phyloP scores from a whole-genome alignment of 2,329 filamentous ascomycete genomes.

The Endocalyx cinctus region DNA sequence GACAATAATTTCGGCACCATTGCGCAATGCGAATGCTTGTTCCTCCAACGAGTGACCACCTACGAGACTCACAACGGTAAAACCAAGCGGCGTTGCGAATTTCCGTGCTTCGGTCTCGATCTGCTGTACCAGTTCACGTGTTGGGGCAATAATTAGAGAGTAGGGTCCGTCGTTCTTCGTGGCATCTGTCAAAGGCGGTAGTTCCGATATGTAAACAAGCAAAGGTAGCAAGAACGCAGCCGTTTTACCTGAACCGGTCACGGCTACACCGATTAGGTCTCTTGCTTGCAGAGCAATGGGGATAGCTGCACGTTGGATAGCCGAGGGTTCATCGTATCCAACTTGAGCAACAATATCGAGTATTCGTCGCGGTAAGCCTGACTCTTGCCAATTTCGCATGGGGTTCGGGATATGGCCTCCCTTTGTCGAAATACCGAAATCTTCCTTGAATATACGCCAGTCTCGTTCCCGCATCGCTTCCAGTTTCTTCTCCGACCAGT shows the following conservation, averaged over 20 bases:
- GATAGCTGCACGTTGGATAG: slow-evolving; percentile 91
- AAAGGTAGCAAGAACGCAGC: slow-evolving; percentile 90
- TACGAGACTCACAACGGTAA: slow-evolving; percentile 95
- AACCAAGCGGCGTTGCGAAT: slow-evolving; percentile 85
- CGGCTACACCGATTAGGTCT: slow-evolving; percentile 96
- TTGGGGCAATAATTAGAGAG: slow-evolving; percentile 93
- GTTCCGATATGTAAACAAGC: slow-evolving; percentile 87
- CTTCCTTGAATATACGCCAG: slow-evolving; percentile 99
- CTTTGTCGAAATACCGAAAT: slow-evolving; percentile 95
- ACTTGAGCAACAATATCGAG: slow-evolving; percentile 78
- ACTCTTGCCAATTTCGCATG: slow-evolving; percentile 92
- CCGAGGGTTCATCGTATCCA: slow-evolving; percentile 86
- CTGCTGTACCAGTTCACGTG: slow-evolving; percentile 94
- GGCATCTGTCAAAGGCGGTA: slow-evolving; percentile 77
- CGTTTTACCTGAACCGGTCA: slow-evolving; percentile 97
- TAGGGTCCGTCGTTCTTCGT: slow-evolving; percentile 96
- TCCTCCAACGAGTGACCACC: slow-evolving; percentile 94
- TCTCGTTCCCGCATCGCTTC: slow-evolving; percentile 95
- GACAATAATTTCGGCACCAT: slow-evolving; percentile 95
- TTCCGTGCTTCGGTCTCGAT: slow-evolving; percentile 93
- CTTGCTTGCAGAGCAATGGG: slow-evolving; percentile 88
- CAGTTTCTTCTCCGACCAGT: slow-evolving; percentile 92
- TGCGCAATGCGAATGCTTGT: slow-evolving; percentile 81
- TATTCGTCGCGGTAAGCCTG: slow-evolving; percentile 68
- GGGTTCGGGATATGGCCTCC: slow-evolving; percentile 89